phyloP scores from a whole-genome alignment of 1,284 basidiomycete genomes.

The Ganoderma resinaceum region DNA sequence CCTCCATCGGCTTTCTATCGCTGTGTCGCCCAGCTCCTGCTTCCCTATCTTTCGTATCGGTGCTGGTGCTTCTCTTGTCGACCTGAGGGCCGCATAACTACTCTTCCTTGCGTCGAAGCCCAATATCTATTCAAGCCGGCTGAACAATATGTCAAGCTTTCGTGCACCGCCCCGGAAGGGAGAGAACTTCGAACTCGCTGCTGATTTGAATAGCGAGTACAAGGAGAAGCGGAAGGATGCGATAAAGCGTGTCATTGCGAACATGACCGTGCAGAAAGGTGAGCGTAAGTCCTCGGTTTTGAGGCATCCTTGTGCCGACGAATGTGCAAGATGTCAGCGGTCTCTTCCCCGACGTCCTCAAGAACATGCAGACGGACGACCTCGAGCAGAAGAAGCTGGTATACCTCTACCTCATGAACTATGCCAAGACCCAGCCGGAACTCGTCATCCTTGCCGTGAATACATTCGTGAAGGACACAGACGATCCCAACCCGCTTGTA shows the following conservation, averaged over 20 bases:
- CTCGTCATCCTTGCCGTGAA: conserved; percentile 98
- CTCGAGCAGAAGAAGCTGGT: conserved; percentile 97
- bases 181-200: conserved; percentile 94
- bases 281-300: conserved; percentile 26
- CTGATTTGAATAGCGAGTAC: conserved; percentile 97
- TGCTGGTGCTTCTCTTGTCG: neutral
- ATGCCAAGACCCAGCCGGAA: conserved; percentile 98
- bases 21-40: neutral
- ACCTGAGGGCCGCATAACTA: neutral
- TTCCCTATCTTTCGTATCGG: neutral
- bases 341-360: conserved; percentile 97
- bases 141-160: conserved; percentile 48
- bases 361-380: conserved; percentile 98
- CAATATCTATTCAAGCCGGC: neutral
- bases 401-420: conserved; percentile 98
- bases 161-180: conserved; percentile 74
- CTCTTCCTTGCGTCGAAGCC: neutral
- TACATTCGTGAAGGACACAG: conserved; percentile 97
- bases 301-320: conserved; percentile 25
- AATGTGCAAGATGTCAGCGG: conserved; percentile 85
- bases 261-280: conserved; percentile 97
- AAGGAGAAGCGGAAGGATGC: conserved; percentile 97
- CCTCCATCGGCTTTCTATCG: neutral
- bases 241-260: conserved; percentile 95
- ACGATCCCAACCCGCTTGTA: conserved; percentile 96